Conservation (phyloP, 2,329 filamentous ascomycete genomes). For the Botryosphaeria agaves region DNA sequence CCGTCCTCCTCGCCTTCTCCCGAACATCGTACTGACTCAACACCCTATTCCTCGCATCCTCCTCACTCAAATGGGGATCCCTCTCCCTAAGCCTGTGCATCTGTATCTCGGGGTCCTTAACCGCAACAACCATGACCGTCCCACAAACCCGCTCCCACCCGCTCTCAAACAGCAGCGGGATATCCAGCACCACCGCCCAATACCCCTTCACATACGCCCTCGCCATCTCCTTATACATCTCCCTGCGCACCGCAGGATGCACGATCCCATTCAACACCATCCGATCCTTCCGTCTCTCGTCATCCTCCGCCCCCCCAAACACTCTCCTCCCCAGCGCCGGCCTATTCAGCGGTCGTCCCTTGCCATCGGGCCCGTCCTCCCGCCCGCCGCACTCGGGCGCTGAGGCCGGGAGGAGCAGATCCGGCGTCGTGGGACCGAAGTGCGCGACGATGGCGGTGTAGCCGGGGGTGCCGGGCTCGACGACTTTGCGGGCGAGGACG, state of each 20-base stretch:
- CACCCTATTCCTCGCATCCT: conserved; percentile 79
- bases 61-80: conserved; percentile 60
- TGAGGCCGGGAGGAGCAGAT: conserved; percentile 53
- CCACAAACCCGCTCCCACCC: conserved; percentile 75
- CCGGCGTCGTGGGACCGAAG: conserved; percentile 69
- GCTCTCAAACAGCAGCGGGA: conserved; percentile 82
- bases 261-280: conserved; percentile 75
- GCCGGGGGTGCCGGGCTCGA: conserved; percentile 75
- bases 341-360: conserved; percentile 64
- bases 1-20: conserved; percentile 62
- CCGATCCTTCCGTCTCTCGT: conserved; percentile 53
- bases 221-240: conserved; percentile 64
- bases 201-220: conserved; percentile 54
- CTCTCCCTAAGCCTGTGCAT: conserved; percentile 60
- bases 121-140: conserved; percentile 71
- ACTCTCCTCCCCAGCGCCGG: conserved; percentile 71
- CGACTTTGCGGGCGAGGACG: conserved; percentile 77
- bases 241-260: conserved; percentile 72
- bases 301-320: conserved; percentile 59
- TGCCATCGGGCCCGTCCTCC: conserved; percentile 38
- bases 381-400: conserved; percentile 23
- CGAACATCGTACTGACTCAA: conserved; percentile 72
- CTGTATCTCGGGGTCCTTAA: conserved; percentile 63
- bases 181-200: conserved; percentile 85
- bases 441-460: conserved; percentile 69